Evolutionary conservation across 1,139 yeast species (phyloP).

Genomic region (Kurtzmaniella quercitrusa): DNA sequence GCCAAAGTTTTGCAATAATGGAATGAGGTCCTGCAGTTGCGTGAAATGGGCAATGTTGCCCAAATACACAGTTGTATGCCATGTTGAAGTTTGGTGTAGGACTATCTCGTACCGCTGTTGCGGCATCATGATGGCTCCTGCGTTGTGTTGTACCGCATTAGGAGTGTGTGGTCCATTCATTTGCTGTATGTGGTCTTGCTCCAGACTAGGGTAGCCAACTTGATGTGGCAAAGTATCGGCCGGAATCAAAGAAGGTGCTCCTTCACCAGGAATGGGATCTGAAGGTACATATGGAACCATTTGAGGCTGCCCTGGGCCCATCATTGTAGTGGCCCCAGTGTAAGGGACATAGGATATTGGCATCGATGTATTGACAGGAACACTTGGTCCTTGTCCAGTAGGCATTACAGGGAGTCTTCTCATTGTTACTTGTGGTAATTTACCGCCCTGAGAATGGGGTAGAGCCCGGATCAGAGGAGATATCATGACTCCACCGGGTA

Average conservation of each 20-base stretch:
- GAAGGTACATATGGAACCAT: neutral
- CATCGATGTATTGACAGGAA: neutral
- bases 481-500: neutral
- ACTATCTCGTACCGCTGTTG: constrained; percentile 67
- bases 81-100: constrained; percentile 70
- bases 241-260: neutral
- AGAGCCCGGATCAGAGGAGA: neutral
- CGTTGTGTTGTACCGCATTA: constrained; percentile 1
- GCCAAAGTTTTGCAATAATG: constrained; percentile 77
- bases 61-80: constrained; percentile 86
- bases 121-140: constrained; percentile 21
- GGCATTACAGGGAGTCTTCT: no score
- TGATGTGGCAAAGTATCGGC: neutral
- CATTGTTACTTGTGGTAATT: neutral
- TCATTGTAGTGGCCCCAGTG: neutral
- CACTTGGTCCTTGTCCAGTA: neutral
- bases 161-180: constrained; percentile 3
- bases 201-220: constrained; percentile 2
- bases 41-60: constrained; percentile 82
- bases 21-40: constrained; percentile 67
- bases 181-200: neutral
- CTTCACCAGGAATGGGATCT: neutral
- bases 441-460: neutral
- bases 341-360: neutral
- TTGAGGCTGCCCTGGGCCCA: neutral